These are phyloP conservation scores for Ganoderma lingzhi DNA, from an alignment of 1,284 basidiomycete genomes.

Conservation along the genomic window DNA sequence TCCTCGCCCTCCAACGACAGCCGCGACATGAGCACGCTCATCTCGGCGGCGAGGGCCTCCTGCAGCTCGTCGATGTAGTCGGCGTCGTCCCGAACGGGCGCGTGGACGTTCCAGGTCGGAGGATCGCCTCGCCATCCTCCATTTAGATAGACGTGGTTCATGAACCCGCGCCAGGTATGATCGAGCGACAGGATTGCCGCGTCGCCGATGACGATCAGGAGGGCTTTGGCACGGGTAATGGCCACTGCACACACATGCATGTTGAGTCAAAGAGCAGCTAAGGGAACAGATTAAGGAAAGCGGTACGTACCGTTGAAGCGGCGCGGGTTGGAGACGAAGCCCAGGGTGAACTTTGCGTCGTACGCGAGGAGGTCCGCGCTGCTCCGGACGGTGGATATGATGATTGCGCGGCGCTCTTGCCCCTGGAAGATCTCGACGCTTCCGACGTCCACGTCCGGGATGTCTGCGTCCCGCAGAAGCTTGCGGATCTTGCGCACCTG, in stretches of 20 bases:
- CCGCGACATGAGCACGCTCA: conserved; percentile 58
- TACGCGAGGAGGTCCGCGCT: conserved; percentile 46
- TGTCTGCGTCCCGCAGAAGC: conserved; percentile 41
- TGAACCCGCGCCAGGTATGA: conserved; percentile 58
- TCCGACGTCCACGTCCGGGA: conserved; percentile 57
- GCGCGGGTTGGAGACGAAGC: conserved; percentile 54
- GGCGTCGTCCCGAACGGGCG: conserved; percentile 39
- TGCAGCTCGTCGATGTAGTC: conserved; percentile 42
- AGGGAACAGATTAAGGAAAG: not conserved
- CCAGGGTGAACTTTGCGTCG: conserved; percentile 53
- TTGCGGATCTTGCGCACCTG: conserved; percentile 57
- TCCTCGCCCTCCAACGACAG: conserved; percentile 52
- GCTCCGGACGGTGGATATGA: conserved; percentile 57
- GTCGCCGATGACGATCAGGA: conserved; percentile 67
- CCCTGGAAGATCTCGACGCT: conserved; percentile 72
- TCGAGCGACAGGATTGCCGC: conserved; percentile 58
- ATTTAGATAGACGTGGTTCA: conserved; percentile 56
- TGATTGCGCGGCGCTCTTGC: conserved; percentile 55
- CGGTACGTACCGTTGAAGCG: conserved; percentile 52
- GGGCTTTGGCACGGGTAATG: conserved; percentile 59
- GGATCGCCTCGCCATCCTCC: conserved; percentile 56
- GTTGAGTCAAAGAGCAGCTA: not conserved
- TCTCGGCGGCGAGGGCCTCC: conserved; percentile 49
- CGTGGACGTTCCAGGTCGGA: conserved; percentile 59
- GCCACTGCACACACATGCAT: conserved; percentile 36